Evolutionary conservation across 257 asterid genomes (phyloP).

Genomic region (Scutellaria barbata): DNA sequence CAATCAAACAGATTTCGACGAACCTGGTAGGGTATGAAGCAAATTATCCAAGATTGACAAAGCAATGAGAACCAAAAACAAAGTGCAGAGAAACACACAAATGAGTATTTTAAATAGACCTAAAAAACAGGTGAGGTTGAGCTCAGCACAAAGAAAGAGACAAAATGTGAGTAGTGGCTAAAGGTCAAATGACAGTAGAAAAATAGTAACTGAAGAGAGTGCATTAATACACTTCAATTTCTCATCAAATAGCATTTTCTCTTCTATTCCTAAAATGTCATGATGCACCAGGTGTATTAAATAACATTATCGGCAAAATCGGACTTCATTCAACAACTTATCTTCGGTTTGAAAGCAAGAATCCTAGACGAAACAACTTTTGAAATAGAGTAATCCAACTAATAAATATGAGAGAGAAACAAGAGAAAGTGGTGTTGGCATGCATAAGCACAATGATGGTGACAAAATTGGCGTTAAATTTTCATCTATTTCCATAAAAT

Average conservation of each 20-base stretch:
- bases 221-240: background rate
- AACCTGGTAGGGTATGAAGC: constrained; percentile 26
- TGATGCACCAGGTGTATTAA: background rate
- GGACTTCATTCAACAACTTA: no score
- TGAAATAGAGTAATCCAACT: background rate
- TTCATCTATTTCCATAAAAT: background rate
- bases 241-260: background rate
- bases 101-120: constrained; percentile 14
- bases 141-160: constrained; percentile 24
- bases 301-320: no score
- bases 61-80: background rate
- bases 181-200: constrained; percentile 1
- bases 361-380: background rate
- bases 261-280: background rate
- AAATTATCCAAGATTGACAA: constrained; percentile 19
- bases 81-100: constrained; percentile 11
- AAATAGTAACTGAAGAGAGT: constrained; percentile 28
- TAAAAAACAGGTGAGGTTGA: constrained; percentile 30
- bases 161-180: constrained; percentile 26
- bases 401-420: constrained; percentile 2
- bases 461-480: background rate
- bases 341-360: no score
- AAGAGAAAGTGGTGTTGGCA: constrained; percentile 7
- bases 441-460: constrained; percentile 9
- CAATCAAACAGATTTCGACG: constrained; percentile 19